Conservation (phyloP, 257 asterid species). For the Ajuga chamaepitys region DNA sequence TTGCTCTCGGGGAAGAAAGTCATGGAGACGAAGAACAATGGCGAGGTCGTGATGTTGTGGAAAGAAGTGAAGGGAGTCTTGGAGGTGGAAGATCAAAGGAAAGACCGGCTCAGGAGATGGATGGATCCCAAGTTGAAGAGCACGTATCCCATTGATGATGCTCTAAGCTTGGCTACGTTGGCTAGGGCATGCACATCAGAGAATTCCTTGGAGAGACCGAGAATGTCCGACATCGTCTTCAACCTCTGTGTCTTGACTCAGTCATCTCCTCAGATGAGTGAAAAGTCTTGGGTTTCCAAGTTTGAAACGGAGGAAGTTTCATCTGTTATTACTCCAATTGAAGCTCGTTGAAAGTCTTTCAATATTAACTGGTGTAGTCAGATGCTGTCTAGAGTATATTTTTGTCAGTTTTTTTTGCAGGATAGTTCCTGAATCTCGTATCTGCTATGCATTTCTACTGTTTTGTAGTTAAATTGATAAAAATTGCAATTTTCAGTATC, state of each 20-base stretch:
- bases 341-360: slow-evolving; percentile 34
- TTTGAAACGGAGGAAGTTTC: slow-evolving; percentile 42
- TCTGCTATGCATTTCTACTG: no score
- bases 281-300: slow-evolving; percentile 30
- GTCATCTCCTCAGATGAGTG: slow-evolving; percentile 41
- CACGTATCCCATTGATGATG: slow-evolving; percentile 46
- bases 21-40: slow-evolving; percentile 42
- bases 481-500: no score
- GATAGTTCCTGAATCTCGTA: no score
- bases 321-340: slow-evolving; percentile 34
- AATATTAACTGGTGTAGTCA: background rate
- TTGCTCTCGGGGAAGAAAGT: slow-evolving; percentile 58
- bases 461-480: no score
- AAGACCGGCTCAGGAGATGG: slow-evolving; percentile 57
- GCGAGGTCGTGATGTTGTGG: slow-evolving; percentile 46
- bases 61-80: slow-evolving; percentile 51
- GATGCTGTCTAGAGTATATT: background rate
- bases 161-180: slow-evolving; percentile 57
- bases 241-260: slow-evolving; percentile 48
- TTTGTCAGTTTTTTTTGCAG: background rate
- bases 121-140: slow-evolving; percentile 43
- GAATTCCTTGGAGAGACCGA: slow-evolving; percentile 50
- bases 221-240: slow-evolving; percentile 62
- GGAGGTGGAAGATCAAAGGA: slow-evolving; percentile 40
- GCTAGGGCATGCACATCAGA: slow-evolving; percentile 66